Evolutionary conservation across 371 early-diverging fungal species (phyloP), one percentile per base, ranked within the genome.

Genomic region (Cladochytrium tenue): DNA sequence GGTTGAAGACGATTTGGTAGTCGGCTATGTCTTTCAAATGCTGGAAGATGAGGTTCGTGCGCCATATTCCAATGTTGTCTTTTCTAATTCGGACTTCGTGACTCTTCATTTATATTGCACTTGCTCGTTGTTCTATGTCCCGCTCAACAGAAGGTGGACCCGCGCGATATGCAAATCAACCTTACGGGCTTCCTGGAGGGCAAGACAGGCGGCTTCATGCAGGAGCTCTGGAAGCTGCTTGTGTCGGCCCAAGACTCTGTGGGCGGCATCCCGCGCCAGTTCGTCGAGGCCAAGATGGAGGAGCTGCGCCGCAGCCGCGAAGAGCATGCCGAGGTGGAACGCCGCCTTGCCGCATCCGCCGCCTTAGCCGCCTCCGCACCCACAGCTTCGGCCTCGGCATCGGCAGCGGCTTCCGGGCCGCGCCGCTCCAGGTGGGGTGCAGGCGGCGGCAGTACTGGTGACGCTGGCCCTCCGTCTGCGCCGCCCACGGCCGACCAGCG

Each of bases 101-200:
- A n/a, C n/a, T n/a, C n/a, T n/a, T 53, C 57, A 63, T 56, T 5
- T 53, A 62, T 31, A 1, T 1, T 30, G 27, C n/a, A 17, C n/a
- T 51, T 28, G 32, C 35, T 26, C 13, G n/a, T 15, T 4, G 25
- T 33, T 59, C 23, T 35, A 7, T 51, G 3, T 51, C 25, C 51
- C 31, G 56, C 34, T 20, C 3, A 53, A 3, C 60, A 90, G 88
- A 77, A 79, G 7, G 87, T 89, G 13, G 96, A 97, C 77, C 94
- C 96, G 34, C 87, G 87, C 63, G 70, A 81, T 36, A 90, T 96
- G 86, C 98, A 97, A 77, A 93, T 96, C 76, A 92, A 93, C 70
- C 80, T 97, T n/a, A 94, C 95, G 0, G 96, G 96, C 17, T 97
- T 97, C 73, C 75, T 97, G 51, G 95, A 95, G 67, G 79, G 83